phyloP scores from a whole-genome alignment of 2,329 filamentous ascomycete genomes.

The Helicocarpus griseus region DNA sequence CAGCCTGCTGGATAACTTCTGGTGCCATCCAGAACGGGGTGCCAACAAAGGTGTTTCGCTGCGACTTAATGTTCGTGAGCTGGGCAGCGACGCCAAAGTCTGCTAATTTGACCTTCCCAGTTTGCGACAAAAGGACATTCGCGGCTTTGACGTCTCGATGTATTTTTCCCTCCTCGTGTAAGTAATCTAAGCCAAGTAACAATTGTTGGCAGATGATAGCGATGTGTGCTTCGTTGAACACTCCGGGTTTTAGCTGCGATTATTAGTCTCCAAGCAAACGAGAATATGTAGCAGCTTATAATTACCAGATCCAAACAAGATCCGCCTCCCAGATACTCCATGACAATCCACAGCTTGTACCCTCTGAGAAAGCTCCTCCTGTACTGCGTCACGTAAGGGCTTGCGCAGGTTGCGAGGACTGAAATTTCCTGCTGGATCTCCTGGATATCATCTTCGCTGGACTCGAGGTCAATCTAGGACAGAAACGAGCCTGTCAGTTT shows the following conservation, averaged over 20 bases:
- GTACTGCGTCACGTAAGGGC: slow-evolving; percentile 90
- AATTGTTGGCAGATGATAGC: slow-evolving; percentile 91
- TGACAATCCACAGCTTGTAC: slow-evolving; percentile 97
- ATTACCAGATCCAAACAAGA: slow-evolving; percentile 86
- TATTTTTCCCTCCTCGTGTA: slow-evolving; percentile 89
- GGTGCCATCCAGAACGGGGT: slow-evolving; percentile 98
- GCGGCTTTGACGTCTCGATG: slow-evolving; percentile 96
- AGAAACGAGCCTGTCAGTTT: slow-evolving; percentile 10
- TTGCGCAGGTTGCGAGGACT: slow-evolving; percentile 87
- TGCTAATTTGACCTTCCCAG: slow-evolving; percentile 86
- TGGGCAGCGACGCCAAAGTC: slow-evolving; percentile 97
- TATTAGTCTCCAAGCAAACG: slow-evolving; percentile 3
- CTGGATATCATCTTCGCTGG: slow-evolving; percentile 94
- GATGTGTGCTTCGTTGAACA: slow-evolving; percentile 81
- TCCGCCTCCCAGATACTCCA: slow-evolving; percentile 93
- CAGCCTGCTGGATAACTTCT: slow-evolving; percentile 82
- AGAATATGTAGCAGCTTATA: slow-evolving; percentile 1
- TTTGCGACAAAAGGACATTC: slow-evolving; percentile 84
- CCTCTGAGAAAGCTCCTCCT: slow-evolving; percentile 93
- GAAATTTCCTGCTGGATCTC: slow-evolving; percentile 98
- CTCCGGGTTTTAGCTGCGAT: slow-evolving; percentile 71
- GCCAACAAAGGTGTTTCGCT: slow-evolving; percentile 93
- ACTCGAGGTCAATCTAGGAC: slow-evolving; percentile 87
- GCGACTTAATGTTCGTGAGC: slow-evolving; percentile 93
- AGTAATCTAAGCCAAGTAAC: slow-evolving; percentile 79